A percentile compares a stretch with the other conserved stretches of the same genome.
Evolutionary conservation across 257 asterid genomes (phyloP).

Genomic region (Plantago elongata): DNA sequence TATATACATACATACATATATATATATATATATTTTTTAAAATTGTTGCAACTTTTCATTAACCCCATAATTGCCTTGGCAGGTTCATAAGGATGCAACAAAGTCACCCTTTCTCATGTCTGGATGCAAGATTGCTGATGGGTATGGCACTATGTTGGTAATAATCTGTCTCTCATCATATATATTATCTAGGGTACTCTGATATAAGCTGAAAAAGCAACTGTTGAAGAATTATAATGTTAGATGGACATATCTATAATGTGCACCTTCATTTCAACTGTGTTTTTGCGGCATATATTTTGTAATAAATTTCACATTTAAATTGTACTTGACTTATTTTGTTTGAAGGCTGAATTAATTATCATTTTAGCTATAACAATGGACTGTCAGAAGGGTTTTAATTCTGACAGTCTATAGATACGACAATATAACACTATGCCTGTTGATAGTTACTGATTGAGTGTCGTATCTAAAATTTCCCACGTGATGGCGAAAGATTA

Average conservation of each 20-base stretch:
- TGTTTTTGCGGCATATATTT: not conserved
- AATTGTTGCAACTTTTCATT: constrained; percentile 14
- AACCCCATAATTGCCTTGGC: constrained; percentile 15
- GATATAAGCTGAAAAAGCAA: not conserved
- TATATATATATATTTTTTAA: too few species aligned
- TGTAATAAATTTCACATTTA: not conserved
- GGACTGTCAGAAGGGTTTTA: too few species aligned
- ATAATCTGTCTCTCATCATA: constrained; percentile 13
- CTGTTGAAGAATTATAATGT: not conserved
- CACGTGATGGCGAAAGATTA: too few species aligned
- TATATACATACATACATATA: too few species aligned
- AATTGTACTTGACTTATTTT: not conserved
- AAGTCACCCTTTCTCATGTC: constrained; percentile 86
- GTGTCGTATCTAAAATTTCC: too few species aligned
- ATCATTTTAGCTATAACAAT: too few species aligned
- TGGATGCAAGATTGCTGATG: constrained; percentile 98
- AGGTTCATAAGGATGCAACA: constrained; percentile 84
- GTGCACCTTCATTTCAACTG: not conserved
- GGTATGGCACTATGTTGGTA: constrained; percentile 97
- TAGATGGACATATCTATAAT: constrained; percentile 2
- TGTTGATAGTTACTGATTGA: too few species aligned
- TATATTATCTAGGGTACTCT: constrained; percentile 10
- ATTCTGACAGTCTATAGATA: too few species aligned
- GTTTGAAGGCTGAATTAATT: too few species aligned
- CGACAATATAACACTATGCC: too few species aligned